Base-by-base conservation (phyloP, 345 rosid genomes). In the Salix udensis region DNA sequence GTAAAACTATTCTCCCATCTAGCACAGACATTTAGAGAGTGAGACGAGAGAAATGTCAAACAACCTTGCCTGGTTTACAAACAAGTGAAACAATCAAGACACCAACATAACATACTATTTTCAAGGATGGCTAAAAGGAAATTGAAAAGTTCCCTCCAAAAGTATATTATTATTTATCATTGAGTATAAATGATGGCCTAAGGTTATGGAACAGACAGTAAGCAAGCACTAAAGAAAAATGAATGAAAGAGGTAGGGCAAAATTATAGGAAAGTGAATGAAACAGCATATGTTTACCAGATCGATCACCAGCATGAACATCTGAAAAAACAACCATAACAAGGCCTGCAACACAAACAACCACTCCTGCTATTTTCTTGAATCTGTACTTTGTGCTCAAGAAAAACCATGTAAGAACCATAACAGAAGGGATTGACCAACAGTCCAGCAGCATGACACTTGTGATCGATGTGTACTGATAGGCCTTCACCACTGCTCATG, bases 381-480 rank as follows among this genome's bases (percentile, higher is more conserved):
- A 83, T 85, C 91, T 84, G 79, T 96, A 93, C 84, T 88, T 93
- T 40, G 98, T 92, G 71, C 86, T 85, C 81, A 96, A 80, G 80
- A 96, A 91, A 70, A 90, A 21, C 88, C 91, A 88, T 28, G 98
- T 94, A 62, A 94, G 95, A 65, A 93, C 30, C 97, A 93, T 86
- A 77, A 94, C 98, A 0, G 88, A 85, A 2, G 99, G 98, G 70
- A 96, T 92, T 16, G 97, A 71, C 99, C 98, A 96, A 79, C 99
- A 96, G 77, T 96, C 98, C 26, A 96, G 88, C 71, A 96, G 87
- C 98, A 92, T 96, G 68, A 96, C 84, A 69, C 98, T 96, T 37
- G 99, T 96, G 48, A 96, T 74, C 52, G 98, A 87, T 67, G 97
- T 91, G 85, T 92, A 83, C 84, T 96, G 97, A 82, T 86, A 88